Conservation (phyloP, 192 early-diverging fungal species). For the Funneliformis mosseae region DNA sequence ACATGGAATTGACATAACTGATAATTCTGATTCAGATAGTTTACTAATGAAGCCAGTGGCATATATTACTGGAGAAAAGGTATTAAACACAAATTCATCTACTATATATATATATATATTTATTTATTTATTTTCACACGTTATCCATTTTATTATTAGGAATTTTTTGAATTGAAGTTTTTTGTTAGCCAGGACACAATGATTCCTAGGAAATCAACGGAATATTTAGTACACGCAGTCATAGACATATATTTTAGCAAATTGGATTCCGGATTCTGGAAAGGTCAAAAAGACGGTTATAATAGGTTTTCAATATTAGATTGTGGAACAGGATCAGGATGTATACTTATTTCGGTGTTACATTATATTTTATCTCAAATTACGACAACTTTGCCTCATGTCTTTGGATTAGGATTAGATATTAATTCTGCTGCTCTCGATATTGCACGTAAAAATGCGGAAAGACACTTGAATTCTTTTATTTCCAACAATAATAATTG, state of each 20-base stretch:
- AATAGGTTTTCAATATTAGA: constrained; percentile 17
- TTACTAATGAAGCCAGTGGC: not conserved
- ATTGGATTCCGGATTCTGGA: no score
- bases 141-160: not conserved
- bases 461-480: not conserved
- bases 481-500: not conserved
- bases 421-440: not conserved
- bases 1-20: not conserved
- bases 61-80: constrained; percentile 30
- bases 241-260: not conserved
- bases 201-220: constrained; percentile 19
- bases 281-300: not conserved
- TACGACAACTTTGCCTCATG: not conserved
- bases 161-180: constrained; percentile 19
- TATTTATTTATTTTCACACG: not conserved
- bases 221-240: not conserved
- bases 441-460: constrained; percentile 11
- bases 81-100: not conserved
- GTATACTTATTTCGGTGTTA: constrained; percentile 14
- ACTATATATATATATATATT: not conserved
- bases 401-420: constrained; percentile 25
- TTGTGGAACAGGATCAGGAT: constrained; percentile 21
- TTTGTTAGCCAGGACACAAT: not conserved
- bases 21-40: not conserved
- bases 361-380: constrained; percentile 13